Conservation (phyloP, 1,284 basidiomycete genomes). For the Trichosporon faecale region DNA sequence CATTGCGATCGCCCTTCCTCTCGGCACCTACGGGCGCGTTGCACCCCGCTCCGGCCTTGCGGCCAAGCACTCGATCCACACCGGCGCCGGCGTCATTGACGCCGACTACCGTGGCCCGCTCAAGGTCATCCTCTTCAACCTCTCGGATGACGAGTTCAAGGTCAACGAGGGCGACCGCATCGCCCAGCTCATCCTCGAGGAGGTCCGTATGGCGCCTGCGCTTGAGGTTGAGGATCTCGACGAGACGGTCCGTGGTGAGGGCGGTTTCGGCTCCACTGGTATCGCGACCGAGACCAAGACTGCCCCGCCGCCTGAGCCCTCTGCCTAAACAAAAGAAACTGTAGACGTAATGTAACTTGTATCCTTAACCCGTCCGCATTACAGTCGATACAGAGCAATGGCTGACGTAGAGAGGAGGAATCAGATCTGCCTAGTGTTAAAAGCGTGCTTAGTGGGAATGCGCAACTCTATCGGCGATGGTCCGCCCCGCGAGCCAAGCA, state of each 20-base stretch:
- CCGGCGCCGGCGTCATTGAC: constrained; percentile 95
- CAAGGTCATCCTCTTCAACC: constrained; percentile 91
- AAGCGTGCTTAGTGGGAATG: too few species aligned
- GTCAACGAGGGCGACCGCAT: constrained; percentile 90
- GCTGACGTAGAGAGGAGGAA: background rate
- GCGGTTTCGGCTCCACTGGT: constrained; percentile 95
- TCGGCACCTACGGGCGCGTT: constrained; percentile 91
- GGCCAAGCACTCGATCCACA: constrained; percentile 96
- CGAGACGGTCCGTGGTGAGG: constrained; percentile 75
- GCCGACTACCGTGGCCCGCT: constrained; percentile 92
- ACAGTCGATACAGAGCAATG: too few species aligned
- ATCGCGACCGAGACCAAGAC: background rate
- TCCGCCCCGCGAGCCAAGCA: background rate
- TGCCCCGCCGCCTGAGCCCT: background rate
- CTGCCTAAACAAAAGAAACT: background rate
- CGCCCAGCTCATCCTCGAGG: constrained; percentile 92
- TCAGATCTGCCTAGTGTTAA: background rate
- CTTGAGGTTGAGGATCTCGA: constrained; percentile 82
- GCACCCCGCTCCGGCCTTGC: constrained; percentile 96
- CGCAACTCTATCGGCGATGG: too few species aligned
- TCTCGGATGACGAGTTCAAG: constrained; percentile 85
- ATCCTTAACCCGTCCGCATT: background rate
- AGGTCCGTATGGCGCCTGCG: constrained; percentile 80
- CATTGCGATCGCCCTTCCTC: constrained; percentile 91
- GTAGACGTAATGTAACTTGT: too few species aligned